Base-by-base conservation (phyloP, 768 basidiomycete species). In the Auricularia cornea region DNA sequence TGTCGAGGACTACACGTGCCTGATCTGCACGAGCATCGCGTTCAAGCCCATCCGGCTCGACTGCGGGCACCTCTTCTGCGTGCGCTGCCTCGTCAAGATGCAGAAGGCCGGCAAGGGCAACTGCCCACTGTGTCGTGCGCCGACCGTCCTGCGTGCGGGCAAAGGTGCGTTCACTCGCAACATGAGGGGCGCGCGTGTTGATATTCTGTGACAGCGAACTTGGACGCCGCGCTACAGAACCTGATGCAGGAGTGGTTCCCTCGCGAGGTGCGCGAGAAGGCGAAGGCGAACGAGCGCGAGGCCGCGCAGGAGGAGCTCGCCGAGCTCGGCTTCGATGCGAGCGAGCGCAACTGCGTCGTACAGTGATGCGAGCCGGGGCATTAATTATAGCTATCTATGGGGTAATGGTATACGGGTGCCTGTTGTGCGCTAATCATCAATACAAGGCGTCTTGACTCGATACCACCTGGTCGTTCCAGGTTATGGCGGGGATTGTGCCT, bases 231-330 rank as follows among this genome's bases (percentile, higher is more conserved):
- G 1, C 71, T 92, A 56, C 77, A 89, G 56, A 89, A 92, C 67
- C 94, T 93, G 68, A 92, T 97, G 87, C 81, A 88, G 63, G 86
- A 90, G 68, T 97, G 93, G 92, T 98, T 98, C 73, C 93, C 95
- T 0, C 70, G 83, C 16, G 95, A 97, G 71, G 80, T 92, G 18
- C 83, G 79, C 63, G 80, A 80, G 68, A 97, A 97, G 72, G 75
- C 84, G 56, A 83, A 80, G 67, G 80, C 83, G 66, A 94, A 94
- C 72, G 86, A 90, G 72, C 77, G 75, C 59, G 94, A 97, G 72
- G 84, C 87, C 0, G 79, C 83, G 0, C 73, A 80, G 54, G 93
- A 96, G 74, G 81, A 90, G 68, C 70, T 88, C 23, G 74, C 79
- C 64, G 87, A 86, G 68, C 69, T 91, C 33, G 88, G 90, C 6